Conservation (phyloP, 2,329 filamentous ascomycete species). For the Fonsecaea monophora region DNA sequence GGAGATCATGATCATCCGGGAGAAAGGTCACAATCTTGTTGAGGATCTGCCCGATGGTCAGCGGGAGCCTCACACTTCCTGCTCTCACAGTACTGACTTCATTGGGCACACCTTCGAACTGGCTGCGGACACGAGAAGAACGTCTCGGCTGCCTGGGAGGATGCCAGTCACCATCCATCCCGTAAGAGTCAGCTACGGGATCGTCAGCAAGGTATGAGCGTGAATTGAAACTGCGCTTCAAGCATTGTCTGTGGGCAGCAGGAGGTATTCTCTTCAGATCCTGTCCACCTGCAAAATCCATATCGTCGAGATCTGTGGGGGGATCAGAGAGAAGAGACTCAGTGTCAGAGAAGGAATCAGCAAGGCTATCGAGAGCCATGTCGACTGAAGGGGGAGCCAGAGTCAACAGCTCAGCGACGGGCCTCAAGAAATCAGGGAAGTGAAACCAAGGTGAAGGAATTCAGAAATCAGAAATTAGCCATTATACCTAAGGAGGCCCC, state of each 20-base stretch:
- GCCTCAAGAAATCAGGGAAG: background rate
- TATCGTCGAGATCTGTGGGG: constrained; percentile 28
- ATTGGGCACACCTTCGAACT: constrained; percentile 29
- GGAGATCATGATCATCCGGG: constrained; percentile 44
- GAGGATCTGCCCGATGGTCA: constrained; percentile 28
- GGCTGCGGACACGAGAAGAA: background rate
- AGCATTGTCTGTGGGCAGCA: background rate
- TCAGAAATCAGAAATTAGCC: too few relatives aligned
- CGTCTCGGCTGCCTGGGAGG: background rate
- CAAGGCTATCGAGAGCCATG: background rate
- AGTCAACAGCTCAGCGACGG: background rate
- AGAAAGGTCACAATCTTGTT: constrained; percentile 33
- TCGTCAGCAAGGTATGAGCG: background rate
- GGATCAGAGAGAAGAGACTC: constrained; percentile 33
- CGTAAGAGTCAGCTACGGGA: background rate
- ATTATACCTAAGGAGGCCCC: too few relatives aligned
- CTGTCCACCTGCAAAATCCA: constrained; percentile 13
- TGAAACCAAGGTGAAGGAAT: background rate
- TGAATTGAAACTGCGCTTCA: constrained; percentile 16
- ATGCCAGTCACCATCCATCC: background rate
- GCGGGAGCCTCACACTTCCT: background rate
- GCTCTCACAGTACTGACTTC: constrained; percentile 25
- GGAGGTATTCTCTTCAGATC: background rate
- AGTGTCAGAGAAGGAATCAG: constrained; percentile 14
- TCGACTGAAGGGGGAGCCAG: background rate